Percentiles rank a stretch among this genome's conserved stretches.
Conservation (phyloP, 2,329 filamentous ascomycete species). For the Microcyclospora tardicrescens region DNA sequence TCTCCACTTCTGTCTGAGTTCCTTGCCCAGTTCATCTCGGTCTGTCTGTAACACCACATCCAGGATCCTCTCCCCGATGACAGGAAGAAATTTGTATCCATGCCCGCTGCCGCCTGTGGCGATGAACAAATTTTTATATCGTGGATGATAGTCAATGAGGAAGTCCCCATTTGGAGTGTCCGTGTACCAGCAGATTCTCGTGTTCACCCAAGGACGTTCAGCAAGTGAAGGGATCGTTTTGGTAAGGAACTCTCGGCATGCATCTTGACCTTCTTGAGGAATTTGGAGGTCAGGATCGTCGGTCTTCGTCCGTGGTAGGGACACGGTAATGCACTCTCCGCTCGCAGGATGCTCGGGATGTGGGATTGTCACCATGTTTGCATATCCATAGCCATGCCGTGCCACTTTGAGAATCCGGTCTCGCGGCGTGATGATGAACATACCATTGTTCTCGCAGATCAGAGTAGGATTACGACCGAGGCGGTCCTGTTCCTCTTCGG, state of each 20-base stretch:
- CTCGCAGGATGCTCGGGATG: slow-evolving; percentile 29
- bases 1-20: slow-evolving; percentile 51
- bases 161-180: slow-evolving; percentile 45
- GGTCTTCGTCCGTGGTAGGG: slow-evolving; percentile 39
- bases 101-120: slow-evolving; percentile 51
- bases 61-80: slow-evolving; percentile 42
- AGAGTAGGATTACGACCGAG: slow-evolving; percentile 58
- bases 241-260: slow-evolving; percentile 47
- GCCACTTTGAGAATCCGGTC: slow-evolving; percentile 34
- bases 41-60: slow-evolving; percentile 36
- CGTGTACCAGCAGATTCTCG: slow-evolving; percentile 43
- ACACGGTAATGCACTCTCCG: slow-evolving; percentile 28
- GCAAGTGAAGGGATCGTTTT: slow-evolving; percentile 35
- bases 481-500: slow-evolving; percentile 52
- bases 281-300: slow-evolving; percentile 31
- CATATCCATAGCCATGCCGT: slow-evolving; percentile 38
- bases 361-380: slow-evolving; percentile 33
- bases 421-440: slow-evolving; percentile 61
- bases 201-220: slow-evolving; percentile 32
- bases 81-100: slow-evolving; percentile 49
- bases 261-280: slow-evolving; percentile 47
- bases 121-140: slow-evolving; percentile 40
- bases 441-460: slow-evolving; percentile 56
- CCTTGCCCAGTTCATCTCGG: slow-evolving; percentile 24
- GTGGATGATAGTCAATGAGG: slow-evolving; percentile 40